Evolutionary conservation across 192 early-diverging fungal genomes (phyloP), one percentile per base, ranked within the genome.

Genomic region (Podila verticillata): DNA sequence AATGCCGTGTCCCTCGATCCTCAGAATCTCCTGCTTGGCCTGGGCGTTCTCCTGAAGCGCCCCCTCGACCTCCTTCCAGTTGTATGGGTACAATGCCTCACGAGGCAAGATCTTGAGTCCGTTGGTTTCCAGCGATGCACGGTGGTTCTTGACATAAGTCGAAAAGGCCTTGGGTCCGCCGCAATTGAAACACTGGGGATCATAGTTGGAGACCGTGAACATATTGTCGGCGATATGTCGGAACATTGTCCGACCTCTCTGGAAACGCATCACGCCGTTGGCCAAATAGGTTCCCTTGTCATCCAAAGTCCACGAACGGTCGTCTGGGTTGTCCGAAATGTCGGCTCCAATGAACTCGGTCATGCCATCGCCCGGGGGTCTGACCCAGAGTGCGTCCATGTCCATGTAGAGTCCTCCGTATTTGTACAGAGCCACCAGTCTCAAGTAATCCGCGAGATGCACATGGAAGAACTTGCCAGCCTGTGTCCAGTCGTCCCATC

Each of bases 371-470:
- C 85, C 85, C 17, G 88, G 88, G 0, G 80, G 63, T n/a, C 87
- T 84, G 7, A 87, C 72, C 88, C 87, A 90, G 19, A 90, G 75
- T 32, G 87, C 85, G 51, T 90, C 88, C 85, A 90, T 90, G 63
- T 90, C 88, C 88, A 90, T 90, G 75, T 88, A 90, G 12, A 85
- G 86, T 13, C 88, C 88, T 59, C 88, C 88, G 49, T 90, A 90
- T 32, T 88, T 88, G 74, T 90, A 88, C 3, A 90, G 69, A 3
- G 88, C 73, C 0, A 87, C 71, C 30, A 81, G 74, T 48, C 87
- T 70, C 64, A 90, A 66, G 54, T 88, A 90, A 65, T 90, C 88
- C 1, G 88, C 84, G 39, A 90, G 56, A 58, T 90, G 87, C 20
- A 82, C 85, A 31, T 82, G 83, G 62, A 90, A 90, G 65, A 82